Evolutionary conservation across 2,329 filamentous ascomycete species (phyloP), one percentile per base, ranked within the genome.

Genomic region (Pyrenophora tritici-repentis): DNA sequence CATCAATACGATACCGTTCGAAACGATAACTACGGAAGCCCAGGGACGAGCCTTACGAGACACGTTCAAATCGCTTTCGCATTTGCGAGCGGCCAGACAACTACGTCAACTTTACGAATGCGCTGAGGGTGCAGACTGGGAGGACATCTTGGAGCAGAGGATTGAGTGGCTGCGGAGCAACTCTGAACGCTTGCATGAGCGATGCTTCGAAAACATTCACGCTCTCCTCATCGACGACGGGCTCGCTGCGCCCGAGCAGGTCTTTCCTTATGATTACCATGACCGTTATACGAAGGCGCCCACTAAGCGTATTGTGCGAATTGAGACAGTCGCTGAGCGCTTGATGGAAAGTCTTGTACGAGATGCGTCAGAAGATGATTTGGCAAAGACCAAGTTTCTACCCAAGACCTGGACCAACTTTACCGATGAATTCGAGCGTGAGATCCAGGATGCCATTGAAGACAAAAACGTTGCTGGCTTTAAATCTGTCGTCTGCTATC

Each of bases 401-500:
- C 68, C 68, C 32, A 56, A 72, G 58, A 73, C 65, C 24, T 78
- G 76, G 71, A 65, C 74, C 1, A 66, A 63, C 24, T 81, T 84
- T 62, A 72, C 80, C 10, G 71, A 73, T 3, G 75, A 78, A 3
- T 86, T 86, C 50, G 75, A 78, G 44, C 65, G 72, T 2, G 72
- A 78, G 18, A 85, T 94, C 31, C 66, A 75, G 9, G 72, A 78
- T 1, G 81, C 83, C 2, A 78, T 91, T 20, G 75, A 78, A 0
- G 86, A 94, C 64, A 75, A 82, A 0, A 81, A 86, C 14, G 86
- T 95, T 2, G 89, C 84, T 1, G 90, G 83, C 2, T 95, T 95
- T 80, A 94, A 95, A 72, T 89, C 86, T 1, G 85, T 92, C 41
- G 84, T 95, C 47, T 93, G 90, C 73, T 94, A 94, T 69, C 82